These are phyloP conservation scores for Dioscorea zingiberensis DNA, from an alignment of 106 monocot genomes.

Conservation along the genomic window DNA sequence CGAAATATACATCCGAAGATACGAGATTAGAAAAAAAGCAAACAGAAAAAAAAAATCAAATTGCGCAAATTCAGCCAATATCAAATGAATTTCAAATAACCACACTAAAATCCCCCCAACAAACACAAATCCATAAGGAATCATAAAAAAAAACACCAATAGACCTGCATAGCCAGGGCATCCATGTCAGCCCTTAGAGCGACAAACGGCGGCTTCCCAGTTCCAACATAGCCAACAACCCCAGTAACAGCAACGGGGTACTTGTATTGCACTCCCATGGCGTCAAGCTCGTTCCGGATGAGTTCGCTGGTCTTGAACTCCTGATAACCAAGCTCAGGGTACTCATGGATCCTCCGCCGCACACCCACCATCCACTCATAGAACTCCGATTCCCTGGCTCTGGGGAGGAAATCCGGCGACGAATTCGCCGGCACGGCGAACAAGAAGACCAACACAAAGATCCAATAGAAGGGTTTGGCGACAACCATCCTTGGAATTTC, in stretches of 20 bases:
- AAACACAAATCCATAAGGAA: background rate
- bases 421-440: background rate
- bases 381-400: constrained; percentile 62
- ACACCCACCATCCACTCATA: constrained; percentile 85
- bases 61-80: too few species aligned
- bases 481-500: too few species aligned
- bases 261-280: constrained; percentile 48
- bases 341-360: constrained; percentile 78
- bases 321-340: constrained; percentile 81
- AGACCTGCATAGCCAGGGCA: constrained; percentile 84
- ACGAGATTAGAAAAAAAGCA: too few species aligned
- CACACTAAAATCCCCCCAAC: background rate
- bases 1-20: too few species aligned
- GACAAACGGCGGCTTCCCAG: constrained; percentile 69
- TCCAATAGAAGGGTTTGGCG: background rate
- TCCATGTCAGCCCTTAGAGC: constrained; percentile 91
- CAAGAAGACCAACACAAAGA: constrained; percentile 5
- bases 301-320: constrained; percentile 79
- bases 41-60: too few species aligned
- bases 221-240: constrained; percentile 63
- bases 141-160: background rate
- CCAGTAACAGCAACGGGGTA: constrained; percentile 82
- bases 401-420: constrained; percentile 32
- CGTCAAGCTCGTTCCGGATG: constrained; percentile 66
- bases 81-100: too few species aligned